Base-by-base conservation (phyloP, 2,329 filamentous ascomycete genomes). In the Fusarium virguliforme region DNA sequence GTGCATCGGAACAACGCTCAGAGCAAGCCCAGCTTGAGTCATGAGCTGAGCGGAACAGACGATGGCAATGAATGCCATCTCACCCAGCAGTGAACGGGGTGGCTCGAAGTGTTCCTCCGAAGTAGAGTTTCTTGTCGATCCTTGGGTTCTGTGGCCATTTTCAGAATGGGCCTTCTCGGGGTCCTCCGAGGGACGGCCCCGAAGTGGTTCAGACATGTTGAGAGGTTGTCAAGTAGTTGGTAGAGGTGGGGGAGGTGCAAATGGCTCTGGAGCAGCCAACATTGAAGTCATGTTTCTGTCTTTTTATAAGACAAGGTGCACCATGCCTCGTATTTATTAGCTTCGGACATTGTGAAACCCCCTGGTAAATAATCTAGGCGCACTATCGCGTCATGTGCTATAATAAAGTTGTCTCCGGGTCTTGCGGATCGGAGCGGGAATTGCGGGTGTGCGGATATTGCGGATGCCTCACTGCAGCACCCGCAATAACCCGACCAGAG, bases 1-100 rank as follows among this genome's bases (percentile, higher is more conserved):
- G 61, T 82, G 78, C 9, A 86, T 73, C 1, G 67, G 72, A 4
- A 67, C 69, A 46, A 75, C 70, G 43, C 61, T 67, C 28, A 68
- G 59, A 32, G 64, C 72, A 35, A 74, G 53, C 7, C 72, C 72
- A 5, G 65, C 65, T 28, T 75, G 74, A 12, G 72, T 67, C 38
- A 75, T 56, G 30, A 75, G 65, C 53, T 75, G 72, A n/a, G 71
- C 59, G 24, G 67, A 67, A 60, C 74, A 75, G 60, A 75, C 46
- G 46, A 72, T 48, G 50, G 55, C 55, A 50, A 67, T 46, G 22
- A 67, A 64, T 28, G 59, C 26, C 18, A 40, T 32, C 60, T 65
- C 62, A 8, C 40, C 55, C 2, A 35, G 15, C 24, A 32, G 55
- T 26, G 61, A 64, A 12, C 46, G 61, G 32, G 61, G 61, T 15